phyloP scores from a whole-genome alignment of 768 basidiomycete genomes.

The Hygrocybe coccinea region DNA sequence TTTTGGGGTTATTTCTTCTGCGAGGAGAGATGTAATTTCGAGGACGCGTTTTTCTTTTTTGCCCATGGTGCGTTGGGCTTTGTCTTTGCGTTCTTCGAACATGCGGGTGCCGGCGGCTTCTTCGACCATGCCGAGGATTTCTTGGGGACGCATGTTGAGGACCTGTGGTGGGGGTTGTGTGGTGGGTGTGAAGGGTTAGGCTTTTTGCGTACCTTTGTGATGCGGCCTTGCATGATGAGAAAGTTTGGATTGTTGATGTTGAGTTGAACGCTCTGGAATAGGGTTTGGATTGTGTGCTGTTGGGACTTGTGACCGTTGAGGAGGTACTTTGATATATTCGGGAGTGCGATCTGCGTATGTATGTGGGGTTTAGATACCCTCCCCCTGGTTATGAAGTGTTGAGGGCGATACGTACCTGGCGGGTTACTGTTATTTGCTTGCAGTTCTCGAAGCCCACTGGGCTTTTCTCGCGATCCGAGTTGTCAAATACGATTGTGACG shows the following conservation, averaged over 20 bases:
- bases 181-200: background rate
- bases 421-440: constrained; percentile 92
- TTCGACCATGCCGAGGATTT: constrained; percentile 97
- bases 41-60: constrained; percentile 97
- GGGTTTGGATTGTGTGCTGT: constrained; percentile 77
- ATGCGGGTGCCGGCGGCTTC: constrained; percentile 98
- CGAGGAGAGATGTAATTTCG: constrained; percentile 74
- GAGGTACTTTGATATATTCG: constrained; percentile 91
- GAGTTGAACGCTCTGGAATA: constrained; percentile 95
- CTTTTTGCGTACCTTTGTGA: constrained; percentile 71
- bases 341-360: constrained; percentile 72
- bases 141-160: constrained; percentile 96
- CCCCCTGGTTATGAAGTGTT: background rate
- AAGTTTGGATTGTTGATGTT: constrained; percentile 99
- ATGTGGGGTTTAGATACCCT: constrained; percentile 3
- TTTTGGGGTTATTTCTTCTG: constrained; percentile 92
- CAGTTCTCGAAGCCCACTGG: constrained; percentile 76
- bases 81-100: constrained; percentile 98
- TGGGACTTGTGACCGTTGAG: constrained; percentile 92
- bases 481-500: constrained; percentile 98
- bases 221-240: constrained; percentile 98
- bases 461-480: constrained; percentile 80
- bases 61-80: constrained; percentile 90
- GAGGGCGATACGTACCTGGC: constrained; percentile 59
- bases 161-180: constrained; percentile 41